Conservation (phyloP, 345 rosid species). For the Bruguiera parviflora region DNA sequence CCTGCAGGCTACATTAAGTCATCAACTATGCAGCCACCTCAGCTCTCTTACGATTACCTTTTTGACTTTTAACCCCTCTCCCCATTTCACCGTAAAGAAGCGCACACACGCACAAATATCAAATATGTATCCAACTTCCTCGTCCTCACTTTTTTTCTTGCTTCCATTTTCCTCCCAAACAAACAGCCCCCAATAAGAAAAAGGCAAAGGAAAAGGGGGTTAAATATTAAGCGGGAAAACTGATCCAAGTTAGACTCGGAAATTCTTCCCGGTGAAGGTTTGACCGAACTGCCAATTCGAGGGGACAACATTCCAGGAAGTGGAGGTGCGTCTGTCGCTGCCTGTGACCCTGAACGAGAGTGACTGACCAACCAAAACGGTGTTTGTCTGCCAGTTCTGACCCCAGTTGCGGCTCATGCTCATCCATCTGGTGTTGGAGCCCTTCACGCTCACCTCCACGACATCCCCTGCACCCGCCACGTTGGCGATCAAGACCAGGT, state of each 20-base stretch:
- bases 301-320: constrained; percentile 72
- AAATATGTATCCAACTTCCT: neutral
- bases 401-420: constrained; percentile 65
- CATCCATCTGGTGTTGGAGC: constrained; percentile 56
- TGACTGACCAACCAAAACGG: constrained; percentile 59
- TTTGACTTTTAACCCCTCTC: neutral
- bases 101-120: neutral
- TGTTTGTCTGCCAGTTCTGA: constrained; percentile 66
- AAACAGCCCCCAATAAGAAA: neutral
- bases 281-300: constrained; percentile 72
- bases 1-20: constrained; percentile 19
- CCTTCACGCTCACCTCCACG: constrained; percentile 53
- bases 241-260: constrained; percentile 40
- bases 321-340: constrained; percentile 63
- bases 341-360: constrained; percentile 66
- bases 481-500: constrained; percentile 58
- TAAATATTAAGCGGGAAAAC: constrained; percentile 5
- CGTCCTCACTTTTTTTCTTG: neutral
- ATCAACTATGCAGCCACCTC: constrained; percentile 17
- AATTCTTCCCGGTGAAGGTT: constrained; percentile 71
- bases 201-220: neutral
- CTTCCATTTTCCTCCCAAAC: neutral
- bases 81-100: neutral
- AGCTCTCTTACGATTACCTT: neutral
- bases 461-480: constrained; percentile 75